These are phyloP conservation scores for Liriodendron chinense DNA, from an alignment of 164 flowering plant genomes.

Conservation along the genomic window DNA sequence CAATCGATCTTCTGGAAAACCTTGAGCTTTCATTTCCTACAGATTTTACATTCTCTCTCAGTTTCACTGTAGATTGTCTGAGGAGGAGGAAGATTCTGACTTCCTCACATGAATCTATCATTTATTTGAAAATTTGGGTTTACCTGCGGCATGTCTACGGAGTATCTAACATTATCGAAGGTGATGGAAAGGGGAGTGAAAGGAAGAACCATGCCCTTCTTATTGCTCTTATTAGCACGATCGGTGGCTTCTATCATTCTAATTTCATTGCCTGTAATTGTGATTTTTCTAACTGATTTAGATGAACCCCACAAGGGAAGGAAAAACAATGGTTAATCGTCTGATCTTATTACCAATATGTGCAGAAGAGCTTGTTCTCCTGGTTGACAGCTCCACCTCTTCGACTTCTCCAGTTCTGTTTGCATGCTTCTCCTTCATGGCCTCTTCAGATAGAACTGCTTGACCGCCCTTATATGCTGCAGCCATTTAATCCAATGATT, in stretches of 20 bases:
- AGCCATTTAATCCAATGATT: background rate
- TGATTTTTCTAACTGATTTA: too few species aligned
- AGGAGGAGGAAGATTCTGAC: too few species aligned
- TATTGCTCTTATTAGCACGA: slow-evolving; percentile 18
- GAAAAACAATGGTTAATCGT: background rate
- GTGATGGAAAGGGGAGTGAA: slow-evolving; percentile 45
- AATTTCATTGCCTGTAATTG: background rate
- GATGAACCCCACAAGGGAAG: background rate
- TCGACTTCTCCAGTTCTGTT: slow-evolving; percentile 16
- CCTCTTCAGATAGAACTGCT: slow-evolving; percentile 9
- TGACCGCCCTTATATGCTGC: slow-evolving; percentile 4
- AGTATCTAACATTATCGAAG: slow-evolving; percentile 39
- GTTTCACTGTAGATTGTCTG: too few species aligned
- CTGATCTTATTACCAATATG: slow-evolving; percentile 4
- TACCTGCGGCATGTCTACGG: slow-evolving; percentile 61
- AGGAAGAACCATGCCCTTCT: slow-evolving; percentile 51
- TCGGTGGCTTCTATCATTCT: slow-evolving; percentile 13
- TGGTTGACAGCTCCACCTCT: slow-evolving; percentile 15
- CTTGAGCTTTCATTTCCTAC: slow-evolving; percentile 42
- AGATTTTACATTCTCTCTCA: too few species aligned
- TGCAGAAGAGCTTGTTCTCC: slow-evolving; percentile 8
- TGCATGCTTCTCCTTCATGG: slow-evolving; percentile 2
- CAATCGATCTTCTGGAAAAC: slow-evolving; percentile 26
- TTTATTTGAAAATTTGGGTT: background rate
- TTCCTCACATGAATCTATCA: background rate